Evolutionary conservation across 208 protist genomes (phyloP).

Genomic region (Zelonia costaricensis): DNA sequence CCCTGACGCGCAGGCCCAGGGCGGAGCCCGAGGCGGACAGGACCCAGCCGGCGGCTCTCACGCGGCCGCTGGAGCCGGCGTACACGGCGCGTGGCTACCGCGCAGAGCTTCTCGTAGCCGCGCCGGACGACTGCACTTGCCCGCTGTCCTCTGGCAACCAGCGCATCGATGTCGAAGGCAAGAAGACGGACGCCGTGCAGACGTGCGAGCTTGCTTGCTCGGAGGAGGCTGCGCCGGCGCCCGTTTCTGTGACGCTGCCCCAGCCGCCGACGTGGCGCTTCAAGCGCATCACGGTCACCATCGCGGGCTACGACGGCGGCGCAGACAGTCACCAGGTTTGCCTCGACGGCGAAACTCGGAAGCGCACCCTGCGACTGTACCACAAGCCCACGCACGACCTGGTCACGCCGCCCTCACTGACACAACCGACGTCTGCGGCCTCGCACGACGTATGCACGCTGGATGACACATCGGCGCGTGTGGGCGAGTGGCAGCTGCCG

Average conservation of each 20-base stretch:
- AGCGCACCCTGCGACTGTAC: slow-evolving; percentile 27
- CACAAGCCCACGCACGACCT: not conserved
- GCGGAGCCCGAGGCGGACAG: too few relatives aligned
- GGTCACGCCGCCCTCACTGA: not conserved
- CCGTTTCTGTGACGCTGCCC: not conserved
- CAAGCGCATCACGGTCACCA: slow-evolving; percentile 27
- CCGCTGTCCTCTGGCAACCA: too few relatives aligned
- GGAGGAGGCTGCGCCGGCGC: not conserved
- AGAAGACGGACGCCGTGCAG: not conserved
- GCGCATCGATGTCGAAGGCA: not conserved
- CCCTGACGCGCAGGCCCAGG: too few relatives aligned
- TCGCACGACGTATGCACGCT: not conserved
- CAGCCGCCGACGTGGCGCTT: slow-evolving; percentile 5
- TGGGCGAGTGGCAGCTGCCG: slow-evolving; percentile 22
- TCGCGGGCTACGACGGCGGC: slow-evolving; percentile 67
- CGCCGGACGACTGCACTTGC: not conserved
- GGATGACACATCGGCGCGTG: not conserved
- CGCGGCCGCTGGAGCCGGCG: slow-evolving; percentile 12
- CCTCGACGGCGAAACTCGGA: slow-evolving; percentile 20
- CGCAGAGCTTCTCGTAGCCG: slow-evolving; percentile 20
- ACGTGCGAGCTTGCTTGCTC: not conserved
- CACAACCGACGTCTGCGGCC: too few relatives aligned
- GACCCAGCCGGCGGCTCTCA: slow-evolving; percentile 1
- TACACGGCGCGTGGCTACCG: slow-evolving; percentile 33
- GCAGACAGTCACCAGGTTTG: slow-evolving; percentile 41